Conservation (phyloP, 345 rosid species). For the Syzygium oleosum region DNA sequence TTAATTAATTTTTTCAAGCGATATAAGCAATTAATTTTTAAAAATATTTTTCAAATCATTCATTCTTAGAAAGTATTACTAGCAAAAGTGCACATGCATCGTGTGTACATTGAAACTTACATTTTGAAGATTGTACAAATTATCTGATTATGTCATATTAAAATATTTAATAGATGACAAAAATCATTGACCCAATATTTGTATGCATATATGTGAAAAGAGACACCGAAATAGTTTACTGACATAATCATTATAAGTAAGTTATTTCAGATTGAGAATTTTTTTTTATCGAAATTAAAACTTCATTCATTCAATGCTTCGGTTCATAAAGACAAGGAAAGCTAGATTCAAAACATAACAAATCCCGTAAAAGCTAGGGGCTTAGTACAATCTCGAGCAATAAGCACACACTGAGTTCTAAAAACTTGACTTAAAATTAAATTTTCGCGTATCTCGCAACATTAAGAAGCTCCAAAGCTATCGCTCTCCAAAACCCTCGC, state of each 20-base stretch:
- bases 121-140: background rate
- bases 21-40: rapidly evolving
- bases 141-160: background rate
- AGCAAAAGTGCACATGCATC: background rate
- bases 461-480: background rate
- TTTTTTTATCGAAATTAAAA: no score
- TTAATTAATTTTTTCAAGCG: background rate
- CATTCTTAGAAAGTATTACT: background rate
- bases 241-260: background rate
- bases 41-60: no score
- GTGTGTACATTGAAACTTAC: background rate
- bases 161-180: background rate
- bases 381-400: background rate
- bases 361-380: no score
- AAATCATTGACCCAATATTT: background rate
- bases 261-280: background rate
- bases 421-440: no score
- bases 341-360: no score
- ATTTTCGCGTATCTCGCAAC: background rate
- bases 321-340: no score
- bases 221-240: background rate
- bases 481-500: background rate
- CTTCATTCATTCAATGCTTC: no score
- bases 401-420: background rate
- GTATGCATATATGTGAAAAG: background rate